phyloP scores from a whole-genome alignment of 148 eudicot species.

The Rhododendron kiyosumense region DNA sequence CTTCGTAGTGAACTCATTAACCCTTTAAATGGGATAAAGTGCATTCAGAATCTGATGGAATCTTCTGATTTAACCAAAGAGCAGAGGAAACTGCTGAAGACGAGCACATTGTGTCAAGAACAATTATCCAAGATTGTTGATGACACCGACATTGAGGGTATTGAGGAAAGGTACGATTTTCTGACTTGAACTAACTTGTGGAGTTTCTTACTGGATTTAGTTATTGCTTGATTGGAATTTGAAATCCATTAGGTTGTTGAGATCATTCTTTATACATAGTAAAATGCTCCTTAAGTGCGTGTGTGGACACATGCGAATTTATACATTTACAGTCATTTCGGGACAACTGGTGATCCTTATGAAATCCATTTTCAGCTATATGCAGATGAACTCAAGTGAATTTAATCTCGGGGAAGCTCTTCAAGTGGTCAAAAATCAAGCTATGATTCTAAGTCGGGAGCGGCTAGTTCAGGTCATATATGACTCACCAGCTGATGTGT shows the following conservation, averaged over 20 bases:
- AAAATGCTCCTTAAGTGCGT: background rate
- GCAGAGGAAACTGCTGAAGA: slow-evolving; percentile 48
- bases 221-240: background rate
- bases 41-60: slow-evolving; percentile 54
- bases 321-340: background rate
- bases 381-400: slow-evolving; percentile 43
- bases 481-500: slow-evolving; percentile 55
- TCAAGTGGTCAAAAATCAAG: slow-evolving; percentile 73
- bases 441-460: slow-evolving; percentile 59
- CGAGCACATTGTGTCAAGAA: slow-evolving; percentile 60
- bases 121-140: slow-evolving; percentile 62
- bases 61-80: slow-evolving; percentile 50
- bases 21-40: slow-evolving; percentile 55
- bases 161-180: slow-evolving; percentile 70
- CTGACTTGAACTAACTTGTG: background rate
- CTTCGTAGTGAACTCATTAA: slow-evolving; percentile 47
- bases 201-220: background rate
- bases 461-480: slow-evolving; percentile 46
- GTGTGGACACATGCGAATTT: background rate
- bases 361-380: slow-evolving; percentile 51
- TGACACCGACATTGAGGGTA: slow-evolving; percentile 67
- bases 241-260: background rate
- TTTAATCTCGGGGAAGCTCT: slow-evolving; percentile 70
- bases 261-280: background rate
- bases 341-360: slow-evolving; percentile 8